Base-by-base conservation (phyloP, 129 eudicot genomes). In the Lactuca saligna region DNA sequence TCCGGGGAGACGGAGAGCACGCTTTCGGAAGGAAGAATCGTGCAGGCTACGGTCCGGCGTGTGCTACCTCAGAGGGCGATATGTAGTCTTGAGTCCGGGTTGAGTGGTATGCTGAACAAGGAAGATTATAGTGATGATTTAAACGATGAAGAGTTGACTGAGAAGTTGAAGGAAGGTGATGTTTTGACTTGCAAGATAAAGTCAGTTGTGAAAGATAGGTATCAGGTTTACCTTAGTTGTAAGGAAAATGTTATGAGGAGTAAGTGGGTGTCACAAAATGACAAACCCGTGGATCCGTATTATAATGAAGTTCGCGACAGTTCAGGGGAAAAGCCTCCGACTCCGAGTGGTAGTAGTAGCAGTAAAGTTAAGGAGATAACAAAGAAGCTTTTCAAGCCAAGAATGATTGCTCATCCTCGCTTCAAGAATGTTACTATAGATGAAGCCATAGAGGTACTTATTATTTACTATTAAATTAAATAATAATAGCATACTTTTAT, bases 381-480 rank as follows among this genome's bases (percentile, higher is more conserved):
- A n/a, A 88, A 86, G 83, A 91, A 86, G 82, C 89, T 80, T 84
- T 84, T 88, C 59, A 91, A 91, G 78, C 94, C 91, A 25, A 82
- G 97, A 77, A 82, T 80, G 91, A 91, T 91, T 63, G 94, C 83
- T 71, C 97, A 91, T 73, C 95, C 96, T 34, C 90, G 86, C 66
- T 91, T 91, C 72, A 84, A 84, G 69, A 91, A 91, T 69, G 83
- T 88, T 41, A 82, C 96, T 62, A 87, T 88, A 53, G 94, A 88
- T 67, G 91, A 86, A 80, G 94, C 97, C 13, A 75, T 87, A 80
- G 88, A 85, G 97, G 97, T 91, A n/a, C 33, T 15, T 49, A 15
- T 49, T 4, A n/a, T n/a, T n/a, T n/a, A 42, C 16, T 35, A 50
- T 49, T 66, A 53, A 25, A 25, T 25, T 25, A 25, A 25, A 25